Base-by-base conservation (phyloP, 2,329 filamentous ascomycete species). In the Clonostachys solani region DNA sequence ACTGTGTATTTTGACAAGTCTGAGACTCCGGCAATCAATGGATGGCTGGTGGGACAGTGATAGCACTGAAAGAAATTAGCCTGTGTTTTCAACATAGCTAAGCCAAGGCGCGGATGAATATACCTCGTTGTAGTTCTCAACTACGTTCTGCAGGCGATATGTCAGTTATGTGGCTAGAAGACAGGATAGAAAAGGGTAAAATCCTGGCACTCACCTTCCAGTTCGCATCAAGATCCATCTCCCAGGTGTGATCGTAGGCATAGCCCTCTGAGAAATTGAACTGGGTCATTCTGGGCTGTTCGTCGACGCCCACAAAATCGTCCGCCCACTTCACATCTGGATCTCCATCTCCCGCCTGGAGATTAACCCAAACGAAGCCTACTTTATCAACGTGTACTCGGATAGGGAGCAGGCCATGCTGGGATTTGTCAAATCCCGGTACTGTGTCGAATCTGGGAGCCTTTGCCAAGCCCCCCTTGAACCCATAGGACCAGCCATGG, bases 401-500 rank as follows among this genome's bases (percentile, higher is more conserved):
- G 45, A 81, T 73, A 2, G 71, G 71, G 49, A 83, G 73, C 1
- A 84, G 68, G 6, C 74, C 69, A 50, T 84, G 82, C 57, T 77
- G 64, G 9, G 67, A 64, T 60, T 73, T 78, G 52, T 81, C 73
- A 54, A 84, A 84, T 8, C 73, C 76, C 3, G 68, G 64, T 1
- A 82, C 60, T 17, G 74, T 70, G 37, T 81, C 71, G 54, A 80
- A 84, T 3, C 75, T 71, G 0, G 80, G 80, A 3, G 81, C 80
- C 58, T 83, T 83, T 18, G 79, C 73, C 4, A 84, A 66, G 43
- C 75, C 74, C 12, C 80, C 81, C 23, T 68, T 70, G 3, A 79
- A 65, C 40, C 78, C 75, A 50, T 83, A 84, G 3, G 77, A 80
- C 80, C 80, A 82, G 42, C 78, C 77, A 56, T 82, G 78, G 56